Evolutionary conservation across 2,329 filamentous ascomycete species (phyloP).

Genomic region (Botrytis porri): DNA sequence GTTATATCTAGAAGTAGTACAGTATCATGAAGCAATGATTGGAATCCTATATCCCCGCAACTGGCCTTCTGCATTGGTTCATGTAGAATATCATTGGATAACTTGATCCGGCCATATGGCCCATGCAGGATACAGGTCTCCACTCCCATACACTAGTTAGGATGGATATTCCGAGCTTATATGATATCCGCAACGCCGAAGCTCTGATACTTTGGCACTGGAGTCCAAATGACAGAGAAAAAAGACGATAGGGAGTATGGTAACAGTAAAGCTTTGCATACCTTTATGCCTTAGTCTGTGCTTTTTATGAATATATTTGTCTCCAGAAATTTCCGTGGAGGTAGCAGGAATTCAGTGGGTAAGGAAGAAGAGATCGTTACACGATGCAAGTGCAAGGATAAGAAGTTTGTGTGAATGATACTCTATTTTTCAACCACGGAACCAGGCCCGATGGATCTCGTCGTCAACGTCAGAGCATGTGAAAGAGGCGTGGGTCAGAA

Average conservation of each 20-base stretch:
- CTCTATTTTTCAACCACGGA: background rate
- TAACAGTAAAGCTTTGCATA: slow-evolving; percentile 9
- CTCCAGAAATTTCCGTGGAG: background rate
- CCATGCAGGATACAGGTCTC: slow-evolving; percentile 25
- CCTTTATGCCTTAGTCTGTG: background rate
- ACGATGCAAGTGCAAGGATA: background rate
- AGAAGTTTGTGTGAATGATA: background rate
- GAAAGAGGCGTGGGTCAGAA: background rate
- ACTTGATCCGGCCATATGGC: slow-evolving; percentile 32
- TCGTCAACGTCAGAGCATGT: slow-evolving; percentile 8
- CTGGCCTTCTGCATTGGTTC: slow-evolving; percentile 22
- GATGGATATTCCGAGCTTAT: slow-evolving; percentile 25
- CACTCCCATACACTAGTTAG: slow-evolving; percentile 31
- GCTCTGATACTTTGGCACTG: slow-evolving; percentile 1
- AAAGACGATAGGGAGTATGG: background rate
- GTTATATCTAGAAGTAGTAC: slow-evolving; percentile 30
- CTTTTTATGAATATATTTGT: background rate
- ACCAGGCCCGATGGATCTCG: background rate
- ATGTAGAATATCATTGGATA: slow-evolving; percentile 5
- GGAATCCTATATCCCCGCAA: slow-evolving; percentile 28
- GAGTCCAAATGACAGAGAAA: background rate
- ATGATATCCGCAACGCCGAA: slow-evolving; percentile 23
- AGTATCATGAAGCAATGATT: slow-evolving; percentile 24
- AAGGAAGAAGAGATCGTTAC: background rate
- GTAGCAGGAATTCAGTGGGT: background rate